Evolutionary conservation across 169 alveolate genomes (phyloP), one percentile per base, ranked within the genome.

Genomic region (Eimeria necatrix): DNA sequence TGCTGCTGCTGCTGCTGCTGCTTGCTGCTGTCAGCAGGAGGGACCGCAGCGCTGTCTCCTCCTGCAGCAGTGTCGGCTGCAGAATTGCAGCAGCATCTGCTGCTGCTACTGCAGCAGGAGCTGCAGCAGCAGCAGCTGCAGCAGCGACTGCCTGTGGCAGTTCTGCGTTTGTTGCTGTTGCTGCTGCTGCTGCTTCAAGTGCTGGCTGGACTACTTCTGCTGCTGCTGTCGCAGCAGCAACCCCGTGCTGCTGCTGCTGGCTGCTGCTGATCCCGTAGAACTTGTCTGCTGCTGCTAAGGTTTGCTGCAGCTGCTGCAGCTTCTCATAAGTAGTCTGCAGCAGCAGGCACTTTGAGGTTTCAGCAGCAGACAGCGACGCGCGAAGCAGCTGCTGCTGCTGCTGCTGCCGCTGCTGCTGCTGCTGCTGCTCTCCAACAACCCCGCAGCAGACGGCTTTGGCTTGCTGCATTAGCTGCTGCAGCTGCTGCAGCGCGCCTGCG

Each of bases 261-360:
- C 20, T 8, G 64, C 64, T 56, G 20, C 14, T 14, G 8, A 56
- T 8, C 8, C 14, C 64, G 26, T 68, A 68, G 26, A 68, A 68
- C 10, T n/a, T n/a, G 6, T 5, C 26, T 68, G 78, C 78, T 68
- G 78, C 78, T 16, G 78, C 78, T n/a, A 68, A 12, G 78, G 78
- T 68, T 68, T 68, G 78, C 26, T 68, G 78, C 78, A 68, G 26
- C 46, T n/a, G 78, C 26, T 68, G 78, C 26, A 68, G 78, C 26
- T 68, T n/a, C 20, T 68, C 78, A n/a, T 68, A 68, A 8, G 78
- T n/a, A 5, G 9, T 12, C 78, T 68, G 78, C 78, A 68, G 78
- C 78, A 68, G 78, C 78, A 68, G 16, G 16, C 78, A 68, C 16
- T n/a, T 68, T 8, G 78, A 16, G 26, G 78, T 68, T 8, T 12